Evolutionary conservation across 177 flowering plant genomes (phyloP).

Genomic region (Vitis hybrid): DNA sequence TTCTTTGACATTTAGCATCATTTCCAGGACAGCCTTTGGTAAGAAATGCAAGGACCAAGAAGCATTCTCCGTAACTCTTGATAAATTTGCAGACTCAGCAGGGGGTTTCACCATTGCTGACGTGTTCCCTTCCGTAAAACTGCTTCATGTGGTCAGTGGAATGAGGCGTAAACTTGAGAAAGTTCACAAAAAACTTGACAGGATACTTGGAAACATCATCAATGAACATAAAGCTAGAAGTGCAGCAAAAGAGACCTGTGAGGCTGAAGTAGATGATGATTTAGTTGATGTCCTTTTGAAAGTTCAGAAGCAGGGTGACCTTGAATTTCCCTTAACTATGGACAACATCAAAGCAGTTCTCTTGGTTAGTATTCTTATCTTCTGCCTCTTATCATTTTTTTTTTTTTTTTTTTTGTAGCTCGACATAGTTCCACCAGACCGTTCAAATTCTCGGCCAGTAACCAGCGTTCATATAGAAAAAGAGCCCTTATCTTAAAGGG

Average conservation of each 20-base stretch:
- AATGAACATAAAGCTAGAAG: constrained; percentile 20
- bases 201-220: constrained; percentile 22
- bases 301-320: constrained; percentile 9
- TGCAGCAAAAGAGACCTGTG: background rate
- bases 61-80: too few species aligned
- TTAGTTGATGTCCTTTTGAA: constrained; percentile 35
- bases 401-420: too few species aligned
- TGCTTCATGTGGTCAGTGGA: constrained; percentile 18
- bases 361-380: constrained; percentile 10
- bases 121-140: constrained; percentile 21
- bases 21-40: too few species aligned
- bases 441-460: too few species aligned
- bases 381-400: background rate
- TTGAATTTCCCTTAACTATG: constrained; percentile 11
- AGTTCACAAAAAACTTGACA: constrained; percentile 14
- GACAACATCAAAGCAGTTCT: constrained; percentile 27
- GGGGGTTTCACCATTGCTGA: constrained; percentile 23
- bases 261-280: constrained; percentile 8
- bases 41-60: too few species aligned
- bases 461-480: too few species aligned
- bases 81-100: too few species aligned
- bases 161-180: constrained; percentile 20
- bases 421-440: too few species aligned
- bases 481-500: too few species aligned
- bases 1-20: too few species aligned